phyloP scores from a whole-genome alignment of 2,329 filamentous ascomycete genomes.

The Colletotrichum caudatum region DNA sequence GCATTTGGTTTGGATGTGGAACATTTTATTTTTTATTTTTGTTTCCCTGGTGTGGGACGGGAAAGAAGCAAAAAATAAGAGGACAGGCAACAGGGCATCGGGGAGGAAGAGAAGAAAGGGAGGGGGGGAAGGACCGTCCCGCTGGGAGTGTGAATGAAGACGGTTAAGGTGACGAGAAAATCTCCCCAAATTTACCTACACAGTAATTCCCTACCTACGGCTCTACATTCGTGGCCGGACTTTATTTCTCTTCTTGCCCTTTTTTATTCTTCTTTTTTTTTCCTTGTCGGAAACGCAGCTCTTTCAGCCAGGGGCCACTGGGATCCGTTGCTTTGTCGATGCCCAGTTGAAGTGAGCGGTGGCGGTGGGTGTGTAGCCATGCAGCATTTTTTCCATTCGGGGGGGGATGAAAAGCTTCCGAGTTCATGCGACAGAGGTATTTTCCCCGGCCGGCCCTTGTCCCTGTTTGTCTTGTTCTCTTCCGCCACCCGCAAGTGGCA shows the following conservation, averaged over 20 bases:
- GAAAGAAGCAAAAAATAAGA: conserved; percentile 17
- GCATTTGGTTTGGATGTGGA: conserved; percentile 22
- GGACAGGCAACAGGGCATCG: conserved; percentile 5
- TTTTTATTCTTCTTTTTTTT: no score
- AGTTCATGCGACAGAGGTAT: not conserved
- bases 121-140: not conserved
- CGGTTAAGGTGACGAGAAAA: conserved; percentile 21
- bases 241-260: no score
- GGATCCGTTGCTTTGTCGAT: no score
- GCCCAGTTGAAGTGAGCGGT: not conserved
- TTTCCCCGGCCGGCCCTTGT: not conserved
- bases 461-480: not conserved
- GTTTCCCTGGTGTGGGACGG: not conserved
- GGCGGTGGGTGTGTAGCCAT: not conserved
- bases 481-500: no score
- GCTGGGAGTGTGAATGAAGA: conserved; percentile 1
- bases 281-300: not conserved
- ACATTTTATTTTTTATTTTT: conserved; percentile 1
- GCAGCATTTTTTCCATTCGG: not conserved
- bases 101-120: not conserved
- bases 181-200: conserved; percentile 28
- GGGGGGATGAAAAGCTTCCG: not conserved
- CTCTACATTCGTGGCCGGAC: not conserved
- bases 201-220: conserved; percentile 28
- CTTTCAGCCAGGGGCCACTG: not conserved